Evolutionary conservation across 169 alveolate genomes (phyloP), one percentile per base, ranked within the genome.

Genomic region (Besnoitia besnoiti): DNA sequence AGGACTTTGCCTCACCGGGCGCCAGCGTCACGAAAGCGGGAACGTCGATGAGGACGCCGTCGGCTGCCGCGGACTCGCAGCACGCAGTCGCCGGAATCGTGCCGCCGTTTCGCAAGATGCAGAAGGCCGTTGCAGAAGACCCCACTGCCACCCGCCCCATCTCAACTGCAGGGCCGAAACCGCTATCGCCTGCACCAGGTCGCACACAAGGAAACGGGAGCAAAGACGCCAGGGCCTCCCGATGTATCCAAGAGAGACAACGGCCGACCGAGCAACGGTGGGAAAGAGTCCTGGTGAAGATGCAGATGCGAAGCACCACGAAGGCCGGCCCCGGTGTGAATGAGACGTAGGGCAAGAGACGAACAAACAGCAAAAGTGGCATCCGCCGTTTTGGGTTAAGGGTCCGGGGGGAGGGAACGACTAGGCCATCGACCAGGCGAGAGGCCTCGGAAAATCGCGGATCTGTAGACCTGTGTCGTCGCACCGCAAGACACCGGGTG

Each of bases 121-220:
- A 96, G 19, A 94, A 93, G 21, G 96, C 95, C 50, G 94, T 47
- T 75, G 96, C 97, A 84, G 96, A 95, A 59, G 95, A 90, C 75
- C 97, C 97, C 8, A 97, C 96, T 37, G 98, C 96, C 76, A 98
- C 96, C 87, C 97, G 98, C 61, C 99, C 99, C 76, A 98, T 96
- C 91, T 94, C 94, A 33, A 97, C 93, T 95, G 95, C 97, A 35
- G 96, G 98, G 85, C 62, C 49, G 89, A 77, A 90, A 67, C 91
- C 67, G 89, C 67, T 82, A 37, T 89, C 77, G 49, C 79, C 91
- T 85, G 59, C 30, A 47, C 16, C n/a, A 49, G 67, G 24, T 51
- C 14, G 67, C n/a, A 51, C n/a, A 51, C 67, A 51, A 24, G 67
- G 67, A 51, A n/a, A n/a, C n/a, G n/a, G n/a, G n/a, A n/a, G n/a